Percentiles rank a stretch among this genome's conserved stretches.
These are phyloP conservation scores for Blastomyces silverae DNA, from an alignment of 2,329 filamentous ascomycete genomes.

Conservation along the genomic window DNA sequence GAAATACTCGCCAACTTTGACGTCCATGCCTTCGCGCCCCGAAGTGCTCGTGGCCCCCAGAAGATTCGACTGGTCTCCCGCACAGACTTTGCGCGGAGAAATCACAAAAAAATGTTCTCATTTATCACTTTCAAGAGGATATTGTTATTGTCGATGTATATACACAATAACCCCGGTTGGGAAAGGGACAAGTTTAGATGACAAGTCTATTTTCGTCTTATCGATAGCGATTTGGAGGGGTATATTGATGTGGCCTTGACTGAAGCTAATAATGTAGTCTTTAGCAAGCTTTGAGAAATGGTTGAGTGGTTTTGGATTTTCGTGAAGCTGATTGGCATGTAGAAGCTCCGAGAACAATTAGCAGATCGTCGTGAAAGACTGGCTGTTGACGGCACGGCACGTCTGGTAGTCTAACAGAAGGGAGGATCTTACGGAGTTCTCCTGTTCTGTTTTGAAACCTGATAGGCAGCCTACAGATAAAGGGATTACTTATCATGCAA, in stretches of 20 bases:
- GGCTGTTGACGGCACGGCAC: conserved; percentile 11
- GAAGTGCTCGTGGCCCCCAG: not conserved
- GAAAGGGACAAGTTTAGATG: not conserved
- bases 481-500: not conserved
- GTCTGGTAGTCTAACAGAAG: not conserved
- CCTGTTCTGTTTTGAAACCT: conserved; percentile 3
- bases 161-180: not conserved
- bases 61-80: not conserved
- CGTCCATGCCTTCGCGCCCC: not conserved
- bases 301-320: not conserved
- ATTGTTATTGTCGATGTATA: not conserved
- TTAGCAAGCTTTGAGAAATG: not conserved
- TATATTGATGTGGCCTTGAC: not conserved
- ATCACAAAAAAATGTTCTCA: too few relatives aligned
- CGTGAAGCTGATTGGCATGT: not conserved
- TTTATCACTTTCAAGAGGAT: not conserved
- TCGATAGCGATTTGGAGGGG: not conserved
- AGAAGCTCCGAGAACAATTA: conserved; percentile 1
- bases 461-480: conserved; percentile 3
- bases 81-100: not conserved
- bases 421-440: conserved; percentile 1
- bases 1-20: not conserved
- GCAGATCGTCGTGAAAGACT: conserved; percentile 2
- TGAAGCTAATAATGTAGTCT: not conserved
- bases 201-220: not conserved